Evolutionary conservation across 2,329 filamentous ascomycete species (phyloP).

Genomic region (Trichophaea hybrida): DNA sequence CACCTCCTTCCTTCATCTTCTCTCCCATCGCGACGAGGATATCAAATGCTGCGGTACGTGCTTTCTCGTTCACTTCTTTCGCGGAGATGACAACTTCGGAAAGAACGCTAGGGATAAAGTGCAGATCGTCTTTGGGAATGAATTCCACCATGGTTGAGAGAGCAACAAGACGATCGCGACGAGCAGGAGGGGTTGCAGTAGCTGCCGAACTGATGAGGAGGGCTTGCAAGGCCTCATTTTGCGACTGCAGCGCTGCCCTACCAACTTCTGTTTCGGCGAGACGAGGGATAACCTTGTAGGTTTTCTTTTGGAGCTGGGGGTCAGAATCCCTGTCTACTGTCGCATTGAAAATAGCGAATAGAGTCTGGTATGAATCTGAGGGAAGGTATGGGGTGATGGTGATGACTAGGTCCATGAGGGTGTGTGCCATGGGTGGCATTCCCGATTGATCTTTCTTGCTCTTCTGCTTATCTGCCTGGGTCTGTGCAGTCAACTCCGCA

Average conservation of each 20-base stretch:
- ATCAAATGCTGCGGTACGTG: constrained; percentile 76
- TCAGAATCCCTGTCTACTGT: constrained; percentile 72
- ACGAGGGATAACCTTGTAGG: constrained; percentile 91
- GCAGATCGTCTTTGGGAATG: constrained; percentile 61
- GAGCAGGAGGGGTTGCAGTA: constrained; percentile 72
- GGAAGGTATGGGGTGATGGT: constrained; percentile 91
- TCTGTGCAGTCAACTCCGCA: constrained; percentile 43
- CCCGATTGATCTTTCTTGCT: constrained; percentile 46
- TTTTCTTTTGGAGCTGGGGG: constrained; percentile 94
- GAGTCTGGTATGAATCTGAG: constrained; percentile 62
- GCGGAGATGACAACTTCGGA: constrained; percentile 91
- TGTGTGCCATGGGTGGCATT: constrained; percentile 87
- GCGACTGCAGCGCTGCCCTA: constrained; percentile 57
- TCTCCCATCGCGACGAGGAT: constrained; percentile 78
- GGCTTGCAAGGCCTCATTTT: constrained; percentile 65
- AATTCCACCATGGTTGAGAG: constrained; percentile 67
- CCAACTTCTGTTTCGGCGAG: constrained; percentile 70
- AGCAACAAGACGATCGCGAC: constrained; percentile 71
- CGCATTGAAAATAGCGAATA: constrained; percentile 75
- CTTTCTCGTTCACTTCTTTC: constrained; percentile 95
- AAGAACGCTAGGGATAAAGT: constrained; percentile 83
- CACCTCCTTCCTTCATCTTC: constrained; percentile 58
- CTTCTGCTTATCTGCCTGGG: constrained; percentile 49
- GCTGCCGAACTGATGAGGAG: constrained; percentile 66
- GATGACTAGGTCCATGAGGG: constrained; percentile 90